A percentile compares a stretch with the other conserved stretches of the same genome.
Conservation (phyloP, 1,139 yeast species). For the Debaryomyces nepalensis region DNA sequence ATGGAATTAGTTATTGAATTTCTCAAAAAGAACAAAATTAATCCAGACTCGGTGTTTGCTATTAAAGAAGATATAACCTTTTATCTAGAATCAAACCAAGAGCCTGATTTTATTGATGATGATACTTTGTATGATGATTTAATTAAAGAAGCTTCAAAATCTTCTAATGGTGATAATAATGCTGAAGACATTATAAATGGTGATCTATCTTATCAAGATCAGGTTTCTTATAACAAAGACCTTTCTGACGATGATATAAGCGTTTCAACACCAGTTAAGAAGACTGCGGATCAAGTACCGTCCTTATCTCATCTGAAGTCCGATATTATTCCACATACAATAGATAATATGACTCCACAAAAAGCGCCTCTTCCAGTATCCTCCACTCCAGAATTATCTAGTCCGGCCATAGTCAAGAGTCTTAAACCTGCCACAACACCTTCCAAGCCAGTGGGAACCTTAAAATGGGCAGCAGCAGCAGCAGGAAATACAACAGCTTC, state of each 20-base stretch:
- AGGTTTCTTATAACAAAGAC: constrained; percentile 1
- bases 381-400: constrained; percentile 30
- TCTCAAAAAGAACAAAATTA: constrained; percentile 37
- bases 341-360: constrained; percentile 17
- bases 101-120: constrained; percentile 45
- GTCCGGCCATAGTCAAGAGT: constrained; percentile 48
- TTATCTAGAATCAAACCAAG: constrained; percentile 45
- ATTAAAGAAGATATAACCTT: constrained; percentile 48
- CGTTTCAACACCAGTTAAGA: constrained; percentile 10
- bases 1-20: constrained; percentile 37
- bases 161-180: constrained; percentile 13
- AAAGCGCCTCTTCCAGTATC: constrained; percentile 13
- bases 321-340: constrained; percentile 1
- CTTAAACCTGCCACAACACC: constrained; percentile 74
- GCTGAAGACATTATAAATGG: constrained; percentile 9
- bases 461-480: constrained; percentile 75
- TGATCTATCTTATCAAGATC: constrained; percentile 8
- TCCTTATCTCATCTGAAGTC: constrained; percentile 2
- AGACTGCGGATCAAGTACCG: constrained; percentile 1
- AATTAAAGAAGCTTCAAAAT: constrained; percentile 31
- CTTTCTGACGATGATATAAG: not conserved
- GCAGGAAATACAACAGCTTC: constrained; percentile 39
- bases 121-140: constrained; percentile 50
- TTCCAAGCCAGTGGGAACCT: constrained; percentile 62
- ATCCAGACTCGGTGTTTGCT: constrained; percentile 39